Base-by-base conservation (phyloP, 2,329 filamentous ascomycete species). In the Ascochyta fabae region DNA sequence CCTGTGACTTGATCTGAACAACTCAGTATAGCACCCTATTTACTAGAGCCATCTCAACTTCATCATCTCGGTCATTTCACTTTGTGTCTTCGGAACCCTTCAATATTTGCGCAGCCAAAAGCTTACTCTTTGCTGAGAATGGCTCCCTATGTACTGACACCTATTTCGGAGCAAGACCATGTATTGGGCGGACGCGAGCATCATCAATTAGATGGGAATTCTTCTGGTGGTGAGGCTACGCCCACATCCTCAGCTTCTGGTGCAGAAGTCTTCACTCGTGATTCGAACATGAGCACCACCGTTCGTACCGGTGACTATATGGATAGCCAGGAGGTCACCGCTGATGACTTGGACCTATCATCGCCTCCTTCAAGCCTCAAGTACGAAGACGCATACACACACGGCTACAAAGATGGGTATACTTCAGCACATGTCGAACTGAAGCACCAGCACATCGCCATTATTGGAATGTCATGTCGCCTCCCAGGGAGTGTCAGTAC, bases 401-500 rank as follows among this genome's bases (percentile, higher is more conserved):
- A 63, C 23, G 64, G 64, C 13, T 66, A 66, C 34, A 63, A 57
- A 35, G 61, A 66, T 12, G 59, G 59, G 2, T 62, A 60, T 27
- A 56, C 45, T 1, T 55, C 52, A 12, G 57, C 60, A 5, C 56
- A 61, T 19, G 47, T 61, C n/a, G 53, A 64, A 47, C 45, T 62
- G 4, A 60, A 62, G 36, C 53, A 66, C 39, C 59, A 61, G 48
- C 60, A 61, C 6, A 68, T 68, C n/a, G 77, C 77, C n/a, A 71
- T 80, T 15, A 68, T 79, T 53, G 77, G 77, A 39, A 75, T 76
- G 56, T 64, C 69, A 19, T 68, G 64, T 42, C 62, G 68, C 12
- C 60, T 70, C 16, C 63, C 70, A 1, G 69, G 69, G 23, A 59
- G 52, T 19, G 62, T 62, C 5, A 60, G 53, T 7, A 65, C 62